Conservation (phyloP, 2,329 filamentous ascomycete species). For the Chrysoporthe puriensis region DNA sequence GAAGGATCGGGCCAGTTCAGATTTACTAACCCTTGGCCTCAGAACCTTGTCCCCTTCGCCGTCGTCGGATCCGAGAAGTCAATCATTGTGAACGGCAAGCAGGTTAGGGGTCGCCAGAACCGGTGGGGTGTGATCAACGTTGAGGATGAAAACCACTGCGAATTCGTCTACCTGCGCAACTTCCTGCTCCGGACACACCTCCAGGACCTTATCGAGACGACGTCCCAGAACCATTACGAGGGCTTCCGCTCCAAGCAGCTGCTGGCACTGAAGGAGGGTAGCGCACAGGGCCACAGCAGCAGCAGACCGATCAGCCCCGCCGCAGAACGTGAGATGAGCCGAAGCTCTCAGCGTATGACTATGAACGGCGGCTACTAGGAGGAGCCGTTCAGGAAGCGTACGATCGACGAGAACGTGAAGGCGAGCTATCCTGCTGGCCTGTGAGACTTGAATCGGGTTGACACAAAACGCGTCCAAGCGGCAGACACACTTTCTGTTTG, state of each 20-base stretch:
- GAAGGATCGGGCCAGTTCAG: not conserved
- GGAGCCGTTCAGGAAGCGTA: constrained; percentile 27
- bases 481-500: constrained; percentile 21
- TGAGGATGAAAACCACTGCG: constrained; percentile 98
- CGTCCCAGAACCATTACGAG: constrained; percentile 99
- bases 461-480: constrained; percentile 23
- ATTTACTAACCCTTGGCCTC: constrained; percentile 40
- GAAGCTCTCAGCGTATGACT: constrained; percentile 94
- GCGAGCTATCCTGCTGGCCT: constrained; percentile 22
- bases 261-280: constrained; percentile 96
- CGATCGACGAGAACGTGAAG: constrained; percentile 29
- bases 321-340: constrained; percentile 93
- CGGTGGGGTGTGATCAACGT: constrained; percentile 99
- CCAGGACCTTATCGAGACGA: constrained; percentile 98
- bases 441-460: constrained; percentile 27
- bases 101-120: constrained; percentile 97
- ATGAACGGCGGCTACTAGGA: constrained; percentile 98
- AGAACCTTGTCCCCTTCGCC: constrained; percentile 95
- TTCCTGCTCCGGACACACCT: constrained; percentile 98
- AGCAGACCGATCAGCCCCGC: constrained; percentile 94
- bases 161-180: constrained; percentile 97
- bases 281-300: constrained; percentile 79
- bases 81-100: constrained; percentile 96
- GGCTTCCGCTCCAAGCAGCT: constrained; percentile 99
- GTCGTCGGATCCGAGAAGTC: constrained; percentile 98